Evolutionary conservation across 768 basidiomycete genomes (phyloP).

Genomic region (Hypsizygus marmoreus): DNA sequence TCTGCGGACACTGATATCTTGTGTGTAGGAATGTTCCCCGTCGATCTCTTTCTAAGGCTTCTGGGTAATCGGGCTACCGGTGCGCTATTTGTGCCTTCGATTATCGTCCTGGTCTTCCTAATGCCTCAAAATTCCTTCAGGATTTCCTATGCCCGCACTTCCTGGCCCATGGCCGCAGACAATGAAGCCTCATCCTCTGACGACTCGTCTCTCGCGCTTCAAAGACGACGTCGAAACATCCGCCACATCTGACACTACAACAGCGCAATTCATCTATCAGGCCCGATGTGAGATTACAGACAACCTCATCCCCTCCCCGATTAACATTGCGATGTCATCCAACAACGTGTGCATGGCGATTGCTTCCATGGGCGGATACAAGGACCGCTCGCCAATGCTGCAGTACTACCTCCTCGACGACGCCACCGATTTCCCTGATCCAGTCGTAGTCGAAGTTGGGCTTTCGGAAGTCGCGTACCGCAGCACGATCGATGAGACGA

Average conservation of each 20-base stretch:
- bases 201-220: constrained; percentile 39
- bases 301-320: constrained; percentile 19
- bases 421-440: constrained; percentile 8
- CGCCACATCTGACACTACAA: constrained; percentile 17
- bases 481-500: constrained; percentile 29
- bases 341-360: constrained; percentile 27
- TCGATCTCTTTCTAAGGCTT: no score
- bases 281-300: constrained; percentile 36
- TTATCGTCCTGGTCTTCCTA: no score
- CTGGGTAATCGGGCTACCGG: no score
- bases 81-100: no score
- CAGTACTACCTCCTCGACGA: constrained; percentile 25
- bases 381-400: constrained; percentile 31
- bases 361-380: constrained; percentile 29
- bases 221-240: constrained; percentile 18
- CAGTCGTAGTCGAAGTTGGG: constrained; percentile 21
- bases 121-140: no score
- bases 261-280: constrained; percentile 31
- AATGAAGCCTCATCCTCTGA: constrained; percentile 24
- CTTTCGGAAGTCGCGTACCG: constrained; percentile 23
- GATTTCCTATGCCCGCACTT: background rate
- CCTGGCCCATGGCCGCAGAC: background rate
- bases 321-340: no score
- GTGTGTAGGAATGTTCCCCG: no score
- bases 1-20: no score